Evolutionary conservation across 2,329 filamentous ascomycete genomes (phyloP).

Genomic region (Paecilomyces formosus): DNA sequence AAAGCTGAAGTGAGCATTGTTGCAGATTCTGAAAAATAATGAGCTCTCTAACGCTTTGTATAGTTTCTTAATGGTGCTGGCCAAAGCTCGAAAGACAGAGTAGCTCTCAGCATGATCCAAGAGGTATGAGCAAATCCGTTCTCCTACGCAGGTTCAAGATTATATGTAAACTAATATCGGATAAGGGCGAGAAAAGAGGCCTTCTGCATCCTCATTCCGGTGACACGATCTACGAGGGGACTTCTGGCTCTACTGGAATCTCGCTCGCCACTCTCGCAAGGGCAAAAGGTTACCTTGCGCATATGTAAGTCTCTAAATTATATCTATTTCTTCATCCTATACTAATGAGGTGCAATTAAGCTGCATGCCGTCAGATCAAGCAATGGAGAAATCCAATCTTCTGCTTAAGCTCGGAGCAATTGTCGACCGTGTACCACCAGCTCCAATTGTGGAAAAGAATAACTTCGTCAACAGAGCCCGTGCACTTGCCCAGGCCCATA

Average conservation of each 20-base stretch:
- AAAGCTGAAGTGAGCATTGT: constrained; percentile 68
- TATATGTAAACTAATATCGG: constrained; percentile 3
- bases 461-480: constrained; percentile 94
- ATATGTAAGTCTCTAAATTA: constrained; percentile 54
- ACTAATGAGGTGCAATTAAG: constrained; percentile 18
- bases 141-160: neutral
- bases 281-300: constrained; percentile 80
- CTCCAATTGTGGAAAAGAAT: constrained; percentile 83
- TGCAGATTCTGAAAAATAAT: neutral
- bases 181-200: constrained; percentile 66
- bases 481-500: constrained; percentile 67
- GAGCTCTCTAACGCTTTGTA: constrained; percentile 7
- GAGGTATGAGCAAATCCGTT: constrained; percentile 32
- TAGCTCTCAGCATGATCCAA: constrained; percentile 82
- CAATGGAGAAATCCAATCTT: constrained; percentile 79
- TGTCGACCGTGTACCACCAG: constrained; percentile 86
- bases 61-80: constrained; percentile 89
- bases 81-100: constrained; percentile 88
- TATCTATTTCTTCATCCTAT: neutral
- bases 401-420: constrained; percentile 81
- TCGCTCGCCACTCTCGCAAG: constrained; percentile 83
- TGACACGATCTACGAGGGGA: constrained; percentile 96
- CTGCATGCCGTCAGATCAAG: constrained; percentile 93
- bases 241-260: constrained; percentile 92
- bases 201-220: constrained; percentile 70